These are phyloP conservation scores for Phytophthora foliorum DNA, from an alignment of 352 stramenopile genomes.

Conservation along the genomic window DNA sequence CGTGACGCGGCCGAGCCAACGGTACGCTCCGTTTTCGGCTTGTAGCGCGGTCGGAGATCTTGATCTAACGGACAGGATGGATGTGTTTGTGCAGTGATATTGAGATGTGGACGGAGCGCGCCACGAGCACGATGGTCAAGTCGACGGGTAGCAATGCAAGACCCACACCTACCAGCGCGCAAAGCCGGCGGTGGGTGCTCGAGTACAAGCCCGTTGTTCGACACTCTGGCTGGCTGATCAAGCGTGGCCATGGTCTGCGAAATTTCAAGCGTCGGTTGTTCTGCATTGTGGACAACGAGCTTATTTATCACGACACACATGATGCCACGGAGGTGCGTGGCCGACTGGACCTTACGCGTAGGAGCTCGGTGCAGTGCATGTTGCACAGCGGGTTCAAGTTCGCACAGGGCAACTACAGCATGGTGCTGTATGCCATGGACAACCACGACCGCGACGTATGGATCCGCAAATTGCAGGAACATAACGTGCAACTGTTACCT, in stretches of 20 bases:
- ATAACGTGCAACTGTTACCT: slow-evolving; percentile 69
- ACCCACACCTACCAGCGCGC: slow-evolving; percentile 55
- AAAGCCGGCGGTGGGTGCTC: slow-evolving; percentile 76
- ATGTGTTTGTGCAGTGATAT: slow-evolving; percentile 62
- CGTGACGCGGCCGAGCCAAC: slow-evolving; percentile 75
- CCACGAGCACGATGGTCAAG: slow-evolving; percentile 79
- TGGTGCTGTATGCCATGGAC: slow-evolving; percentile 85
- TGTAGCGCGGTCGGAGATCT: no score
- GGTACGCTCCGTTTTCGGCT: slow-evolving; percentile 42
- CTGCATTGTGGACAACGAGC: slow-evolving; percentile 86
- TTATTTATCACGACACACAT: slow-evolving; percentile 89
- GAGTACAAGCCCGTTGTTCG: slow-evolving; percentile 87
- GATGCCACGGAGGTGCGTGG: slow-evolving; percentile 82
- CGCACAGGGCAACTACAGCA: slow-evolving; percentile 74
- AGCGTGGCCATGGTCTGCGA: slow-evolving; percentile 77
- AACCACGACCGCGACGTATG: slow-evolving; percentile 83
- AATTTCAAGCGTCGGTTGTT: slow-evolving; percentile 91
- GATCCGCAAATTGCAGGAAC: slow-evolving; percentile 85
- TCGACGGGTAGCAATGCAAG: slow-evolving; percentile 58
- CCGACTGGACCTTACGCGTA: slow-evolving; percentile 73
- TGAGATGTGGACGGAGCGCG: slow-evolving; percentile 83
- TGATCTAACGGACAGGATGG: slow-evolving; percentile 5
- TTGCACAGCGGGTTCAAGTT: slow-evolving; percentile 85
- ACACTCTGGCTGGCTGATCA: slow-evolving; percentile 91
- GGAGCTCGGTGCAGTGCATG: slow-evolving; percentile 72